Conservation (phyloP, 805 yeast genomes). For the Priceomyces carsonii region DNA sequence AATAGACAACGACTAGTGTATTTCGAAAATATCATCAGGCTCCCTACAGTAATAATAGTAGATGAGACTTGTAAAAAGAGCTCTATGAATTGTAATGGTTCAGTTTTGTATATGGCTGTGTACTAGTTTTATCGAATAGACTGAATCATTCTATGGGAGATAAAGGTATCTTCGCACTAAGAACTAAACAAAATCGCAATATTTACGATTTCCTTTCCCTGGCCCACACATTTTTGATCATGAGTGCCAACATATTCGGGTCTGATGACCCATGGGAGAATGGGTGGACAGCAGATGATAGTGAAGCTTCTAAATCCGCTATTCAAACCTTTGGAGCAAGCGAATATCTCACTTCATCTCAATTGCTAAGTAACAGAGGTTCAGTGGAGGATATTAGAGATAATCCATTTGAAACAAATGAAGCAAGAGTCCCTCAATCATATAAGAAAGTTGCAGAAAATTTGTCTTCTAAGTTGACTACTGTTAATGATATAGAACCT, state of each 20-base stretch:
- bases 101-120: too few relatives aligned
- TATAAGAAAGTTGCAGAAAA: constrained; percentile 22
- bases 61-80: too few relatives aligned
- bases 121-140: too few relatives aligned
- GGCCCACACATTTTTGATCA: too few relatives aligned
- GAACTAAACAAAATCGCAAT: too few relatives aligned
- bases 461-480: constrained; percentile 16
- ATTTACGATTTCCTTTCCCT: too few relatives aligned
- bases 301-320: constrained; percentile 4
- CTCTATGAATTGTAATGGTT: too few relatives aligned
- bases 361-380: constrained; percentile 12
- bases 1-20: too few relatives aligned
- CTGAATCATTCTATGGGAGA: too few relatives aligned
- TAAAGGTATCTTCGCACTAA: too few relatives aligned
- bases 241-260: constrained; percentile 16
- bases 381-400: neutral
- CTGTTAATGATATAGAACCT: constrained; percentile 31
- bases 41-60: too few relatives aligned
- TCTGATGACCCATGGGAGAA: constrained; percentile 41
- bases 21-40: too few relatives aligned
- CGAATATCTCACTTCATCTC: constrained; percentile 27
- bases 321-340: constrained; percentile 9
- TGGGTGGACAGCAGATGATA: constrained; percentile 33
- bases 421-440: constrained; percentile 29
- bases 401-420: constrained; percentile 9